phyloP scores from a whole-genome alignment of 2,329 filamentous ascomycete genomes.

The Fusarium luffae region DNA sequence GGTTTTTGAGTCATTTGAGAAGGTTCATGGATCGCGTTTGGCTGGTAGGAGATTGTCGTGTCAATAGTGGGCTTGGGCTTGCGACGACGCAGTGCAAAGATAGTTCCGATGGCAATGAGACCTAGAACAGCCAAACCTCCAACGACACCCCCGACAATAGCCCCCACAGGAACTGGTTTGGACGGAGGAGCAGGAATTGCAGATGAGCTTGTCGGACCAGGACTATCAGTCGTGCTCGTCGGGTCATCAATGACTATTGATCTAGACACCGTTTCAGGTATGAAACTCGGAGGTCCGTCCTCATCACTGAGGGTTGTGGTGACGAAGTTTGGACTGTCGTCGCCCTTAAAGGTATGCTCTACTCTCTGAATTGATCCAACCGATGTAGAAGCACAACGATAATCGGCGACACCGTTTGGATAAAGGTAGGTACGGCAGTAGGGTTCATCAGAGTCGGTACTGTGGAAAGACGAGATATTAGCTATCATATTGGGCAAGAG shows the following conservation, averaged over 20 bases:
- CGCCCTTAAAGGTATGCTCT: accelerated
- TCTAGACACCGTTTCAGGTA: accelerated
- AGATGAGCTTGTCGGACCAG: not conserved
- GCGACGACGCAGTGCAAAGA: not conserved
- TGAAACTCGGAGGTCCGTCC: accelerated
- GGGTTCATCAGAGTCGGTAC: not conserved
- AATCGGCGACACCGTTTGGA: not conserved
- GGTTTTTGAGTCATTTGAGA: not conserved
- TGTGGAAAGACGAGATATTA: not conserved
- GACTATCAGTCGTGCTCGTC: not conserved
- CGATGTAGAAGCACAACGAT: not conserved
- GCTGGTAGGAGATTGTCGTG: not conserved
- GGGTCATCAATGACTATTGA: accelerated
- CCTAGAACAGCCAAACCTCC: constrained; percentile 2
- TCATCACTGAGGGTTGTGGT: not conserved
- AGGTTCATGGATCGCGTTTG: not conserved
- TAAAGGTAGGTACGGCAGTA: not conserved
- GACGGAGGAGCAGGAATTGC: not conserved
- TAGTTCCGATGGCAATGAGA: not conserved
- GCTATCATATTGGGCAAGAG: too few relatives aligned
- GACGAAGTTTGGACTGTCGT: not conserved
- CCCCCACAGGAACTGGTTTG: not conserved
- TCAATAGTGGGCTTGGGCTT: not conserved
- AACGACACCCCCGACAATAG: not conserved
- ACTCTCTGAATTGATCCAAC: not conserved